Evolutionary conservation across 129 eudicot species (phyloP), one percentile per base, ranked within the genome.

Genomic region (Flaveria brownii): DNA sequence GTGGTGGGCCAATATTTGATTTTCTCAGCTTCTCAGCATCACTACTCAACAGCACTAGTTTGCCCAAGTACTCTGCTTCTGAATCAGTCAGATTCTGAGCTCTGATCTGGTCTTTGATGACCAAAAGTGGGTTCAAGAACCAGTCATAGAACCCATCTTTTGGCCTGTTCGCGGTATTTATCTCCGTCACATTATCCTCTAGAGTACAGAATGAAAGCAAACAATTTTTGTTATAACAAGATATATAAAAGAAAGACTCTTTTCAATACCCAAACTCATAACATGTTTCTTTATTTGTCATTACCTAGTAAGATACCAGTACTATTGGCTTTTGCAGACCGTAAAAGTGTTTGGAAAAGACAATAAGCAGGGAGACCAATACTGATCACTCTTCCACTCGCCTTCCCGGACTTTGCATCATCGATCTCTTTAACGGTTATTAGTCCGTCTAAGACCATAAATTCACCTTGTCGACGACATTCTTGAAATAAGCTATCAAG

Each of bases 61-160:
- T 88, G 9, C 90, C 94, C 63, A 93, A 83, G 78, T 93, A 90
- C 39, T 77, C 89, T 68, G 90, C 98, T 76, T 90, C 96, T 4
- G 56, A 73, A 55, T 89, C 89, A 6, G 90, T 78, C 68, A 93
- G 84, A 57, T 93, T 85, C 52, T 88, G 87, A 47, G 95, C 92
- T 86, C 67, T 88, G 36, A 93, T 88, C 69, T 93, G 98, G 65
- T 93, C 98, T 82, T 88, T 93, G 17, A 93, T 85, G 75, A 93
- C 86, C 89, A 93, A 69, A n/a, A 93, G 90, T 6, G 98, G 98
- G 72, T 85, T 93, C 70, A 93, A 72, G 78, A 88, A 93, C 98
- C 96, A 90, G 20, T 93, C 98, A 49, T 86, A 93, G 72, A 93
- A 86, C 66, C 85, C 77, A 49, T 93, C 98, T 80, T 82, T 89